Percentiles rank a stretch among this genome's conserved stretches.
Conservation (phyloP, 1,284 basidiomycete species). For the Cystobasidium slooffiae region DNA sequence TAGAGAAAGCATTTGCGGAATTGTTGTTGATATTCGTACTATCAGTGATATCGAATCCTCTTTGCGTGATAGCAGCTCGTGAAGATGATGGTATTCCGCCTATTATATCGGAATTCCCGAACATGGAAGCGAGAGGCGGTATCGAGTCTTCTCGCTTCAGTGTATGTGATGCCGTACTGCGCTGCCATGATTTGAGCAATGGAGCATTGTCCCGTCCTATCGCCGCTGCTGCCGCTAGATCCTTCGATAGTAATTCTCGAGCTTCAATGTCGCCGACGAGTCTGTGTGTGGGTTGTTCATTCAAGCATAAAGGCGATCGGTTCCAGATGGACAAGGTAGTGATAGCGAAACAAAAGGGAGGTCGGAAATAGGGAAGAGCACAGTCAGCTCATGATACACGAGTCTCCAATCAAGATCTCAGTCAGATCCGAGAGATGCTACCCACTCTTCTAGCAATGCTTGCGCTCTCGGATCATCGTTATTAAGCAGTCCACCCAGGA, state of each 20-base stretch:
- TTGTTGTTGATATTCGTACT: neutral
- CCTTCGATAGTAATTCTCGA: conserved; percentile 52
- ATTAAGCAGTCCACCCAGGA: conserved; percentile 71
- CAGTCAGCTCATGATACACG: neutral
- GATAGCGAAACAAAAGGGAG: neutral
- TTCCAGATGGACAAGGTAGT: neutral
- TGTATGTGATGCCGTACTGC: conserved; percentile 11
- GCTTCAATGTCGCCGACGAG: conserved; percentile 53
- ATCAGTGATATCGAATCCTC: conserved; percentile 35
- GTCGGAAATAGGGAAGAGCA: neutral
- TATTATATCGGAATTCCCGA: conserved; percentile 3
- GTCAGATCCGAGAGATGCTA: neutral
- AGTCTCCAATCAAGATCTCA: neutral
- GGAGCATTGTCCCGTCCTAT: conserved; percentile 43
- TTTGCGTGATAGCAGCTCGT: conserved; percentile 34
- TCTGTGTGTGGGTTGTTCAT: conserved; percentile 6
- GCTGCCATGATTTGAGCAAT: conserved; percentile 41
- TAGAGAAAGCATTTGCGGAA: conserved; percentile 17
- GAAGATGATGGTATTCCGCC: conserved; percentile 16
- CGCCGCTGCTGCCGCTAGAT: conserved; percentile 50
- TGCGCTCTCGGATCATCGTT: conserved; percentile 69
- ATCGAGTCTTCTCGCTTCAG: conserved; percentile 37
- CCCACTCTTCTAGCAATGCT: conserved; percentile 64
- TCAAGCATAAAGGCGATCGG: conserved; percentile 3
- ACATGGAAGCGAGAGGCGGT: conserved; percentile 8